Percentiles rank a stretch among this genome's conserved stretches.
Conservation (phyloP, 345 rosid genomes). For the Tarenaya hassleriana region DNA sequence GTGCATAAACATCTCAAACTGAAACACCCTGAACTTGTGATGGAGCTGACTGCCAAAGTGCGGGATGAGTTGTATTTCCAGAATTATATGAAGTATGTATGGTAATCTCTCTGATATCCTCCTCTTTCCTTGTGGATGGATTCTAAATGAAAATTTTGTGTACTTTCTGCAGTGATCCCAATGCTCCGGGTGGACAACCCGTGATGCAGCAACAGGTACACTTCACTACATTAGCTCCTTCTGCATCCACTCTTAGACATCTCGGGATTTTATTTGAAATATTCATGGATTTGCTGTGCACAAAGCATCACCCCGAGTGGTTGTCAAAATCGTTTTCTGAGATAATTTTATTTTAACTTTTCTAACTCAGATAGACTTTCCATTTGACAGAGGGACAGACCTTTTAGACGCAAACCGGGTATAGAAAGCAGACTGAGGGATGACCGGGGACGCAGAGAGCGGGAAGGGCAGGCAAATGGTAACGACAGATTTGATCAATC, state of each 20-base stretch:
- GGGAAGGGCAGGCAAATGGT: slow-evolving; percentile 57
- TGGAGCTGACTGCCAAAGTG: slow-evolving; percentile 77
- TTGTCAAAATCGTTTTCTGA: no score
- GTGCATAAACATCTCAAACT: slow-evolving; percentile 99
- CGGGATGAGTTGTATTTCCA: slow-evolving; percentile 93
- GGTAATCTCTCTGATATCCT: slow-evolving; percentile 2
- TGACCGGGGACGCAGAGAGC: slow-evolving; percentile 74
- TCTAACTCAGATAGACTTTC: not conserved
- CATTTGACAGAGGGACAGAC: slow-evolving; percentile 61
- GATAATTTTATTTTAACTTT: not conserved
- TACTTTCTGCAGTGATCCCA: slow-evolving; percentile 61
- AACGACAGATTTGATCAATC: slow-evolving; percentile 67
- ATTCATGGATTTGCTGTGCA: no score
- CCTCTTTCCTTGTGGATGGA: slow-evolving; percentile 7
- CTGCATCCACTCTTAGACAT: not conserved
- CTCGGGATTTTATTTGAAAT: not conserved
- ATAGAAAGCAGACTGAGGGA: slow-evolving; percentile 73
- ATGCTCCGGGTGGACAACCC: slow-evolving; percentile 96
- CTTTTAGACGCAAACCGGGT: slow-evolving; percentile 60
- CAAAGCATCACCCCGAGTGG: no score
- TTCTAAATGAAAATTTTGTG: not conserved
- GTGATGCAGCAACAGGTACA: slow-evolving; percentile 87
- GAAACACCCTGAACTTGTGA: slow-evolving; percentile 79
- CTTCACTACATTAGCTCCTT: not conserved
- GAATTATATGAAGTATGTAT: slow-evolving; percentile 96